These are phyloP conservation scores for Suillus hirtellus DNA, from an alignment of 768 basidiomycete species.

Conservation along the genomic window DNA sequence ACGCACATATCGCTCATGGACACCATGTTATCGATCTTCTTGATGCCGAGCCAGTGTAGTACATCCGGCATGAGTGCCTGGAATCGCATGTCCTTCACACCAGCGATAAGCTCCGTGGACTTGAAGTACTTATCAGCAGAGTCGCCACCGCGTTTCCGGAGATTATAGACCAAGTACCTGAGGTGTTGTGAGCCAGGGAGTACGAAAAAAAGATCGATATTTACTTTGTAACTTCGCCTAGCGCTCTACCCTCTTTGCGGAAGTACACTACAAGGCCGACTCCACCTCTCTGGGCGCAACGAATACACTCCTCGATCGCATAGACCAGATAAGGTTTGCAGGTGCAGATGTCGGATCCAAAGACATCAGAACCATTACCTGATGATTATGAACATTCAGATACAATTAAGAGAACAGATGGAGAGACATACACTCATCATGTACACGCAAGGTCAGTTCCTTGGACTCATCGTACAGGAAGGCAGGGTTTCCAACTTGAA, in stretches of 20 bases:
- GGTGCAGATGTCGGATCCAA: conserved; percentile 90
- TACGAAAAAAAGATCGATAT: conserved; percentile 21
- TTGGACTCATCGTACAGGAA: conserved; percentile 74
- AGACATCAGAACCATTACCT: conserved; percentile 95
- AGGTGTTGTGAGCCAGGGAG: conserved; percentile 5
- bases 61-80: conserved; percentile 95
- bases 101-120: conserved; percentile 89
- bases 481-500: conserved; percentile 77
- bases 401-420: neutral
- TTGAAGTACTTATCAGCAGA: conserved; percentile 93
- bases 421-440: conserved; percentile 78
- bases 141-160: conserved; percentile 93
- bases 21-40: conserved; percentile 86
- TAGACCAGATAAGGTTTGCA: conserved; percentile 93
- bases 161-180: conserved; percentile 93
- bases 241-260: conserved; percentile 88
- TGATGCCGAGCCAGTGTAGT: conserved; percentile 92
- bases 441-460: conserved; percentile 84
- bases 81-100: conserved; percentile 97
- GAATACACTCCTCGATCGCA: conserved; percentile 92
- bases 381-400: neutral
- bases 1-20: conserved; percentile 84
- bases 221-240: conserved; percentile 92
- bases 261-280: conserved; percentile 95
- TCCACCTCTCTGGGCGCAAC: conserved; percentile 78